phyloP scores from a whole-genome alignment of 2,329 filamentous ascomycete species.

The Diaporthe velutina region DNA sequence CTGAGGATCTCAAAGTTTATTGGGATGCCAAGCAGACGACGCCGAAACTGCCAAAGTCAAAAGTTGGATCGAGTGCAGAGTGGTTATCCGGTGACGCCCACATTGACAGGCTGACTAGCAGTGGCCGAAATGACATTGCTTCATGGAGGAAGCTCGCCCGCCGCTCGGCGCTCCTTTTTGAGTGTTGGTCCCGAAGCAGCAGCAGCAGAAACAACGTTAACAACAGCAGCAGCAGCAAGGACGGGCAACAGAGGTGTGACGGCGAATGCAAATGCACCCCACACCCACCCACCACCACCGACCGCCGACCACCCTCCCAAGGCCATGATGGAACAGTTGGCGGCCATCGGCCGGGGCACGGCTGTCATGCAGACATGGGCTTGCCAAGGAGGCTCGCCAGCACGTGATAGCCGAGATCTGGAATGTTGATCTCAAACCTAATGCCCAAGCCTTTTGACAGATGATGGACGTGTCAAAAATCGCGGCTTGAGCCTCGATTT shows the following conservation, averaged over 20 bases:
- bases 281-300: slow-evolving; percentile 12
- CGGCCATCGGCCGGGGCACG: not conserved
- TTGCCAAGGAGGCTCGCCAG: slow-evolving; percentile 21
- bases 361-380: slow-evolving; percentile 27
- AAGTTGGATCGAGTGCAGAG: slow-evolving; percentile 9
- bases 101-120: slow-evolving; percentile 24
- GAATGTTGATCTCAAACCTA: slow-evolving; percentile 13
- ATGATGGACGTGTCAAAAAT: slow-evolving; percentile 28
- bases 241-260: slow-evolving; percentile 19
- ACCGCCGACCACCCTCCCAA: slow-evolving; percentile 11
- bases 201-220: not conserved
- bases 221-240: not conserved
- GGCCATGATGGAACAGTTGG: slow-evolving; percentile 28
- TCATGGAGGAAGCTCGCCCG: slow-evolving; percentile 12
- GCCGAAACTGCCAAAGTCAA: slow-evolving; percentile 31
- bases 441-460: slow-evolving; percentile 33
- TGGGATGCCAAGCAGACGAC: slow-evolving; percentile 30
- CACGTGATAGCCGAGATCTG: slow-evolving; percentile 21
- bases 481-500: slow-evolving; percentile 15
- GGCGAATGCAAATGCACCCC: not conserved
- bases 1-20: slow-evolving; percentile 7
- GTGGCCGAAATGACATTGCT: slow-evolving; percentile 20
- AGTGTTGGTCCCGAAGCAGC: slow-evolving; percentile 19
- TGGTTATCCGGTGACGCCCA: not conserved
- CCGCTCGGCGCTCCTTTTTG: slow-evolving; percentile 5